A percentile compares a stretch with the other conserved stretches of the same genome.
Evolutionary conservation across 2,329 filamentous ascomycete species (phyloP).

Genomic region (Penicillium sp.): DNA sequence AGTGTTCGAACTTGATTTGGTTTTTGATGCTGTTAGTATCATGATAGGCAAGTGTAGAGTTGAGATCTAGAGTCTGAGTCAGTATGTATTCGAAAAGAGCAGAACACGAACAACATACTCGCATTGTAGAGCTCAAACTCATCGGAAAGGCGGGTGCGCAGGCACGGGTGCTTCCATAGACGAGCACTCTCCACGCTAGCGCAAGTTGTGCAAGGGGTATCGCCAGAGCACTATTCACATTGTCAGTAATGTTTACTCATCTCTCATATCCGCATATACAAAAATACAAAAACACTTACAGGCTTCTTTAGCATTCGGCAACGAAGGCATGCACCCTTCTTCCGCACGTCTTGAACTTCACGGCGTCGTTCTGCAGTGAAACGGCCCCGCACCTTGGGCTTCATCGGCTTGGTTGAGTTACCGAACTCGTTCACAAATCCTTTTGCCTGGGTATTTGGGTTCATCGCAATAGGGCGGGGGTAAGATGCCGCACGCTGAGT

Average conservation of each 20-base stretch:
- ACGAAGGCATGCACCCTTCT: slow-evolving; percentile 53
- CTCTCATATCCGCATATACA: neutral
- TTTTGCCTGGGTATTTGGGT: slow-evolving; percentile 33
- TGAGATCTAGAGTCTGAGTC: slow-evolving; percentile 33
- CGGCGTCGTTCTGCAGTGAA: slow-evolving; percentile 50
- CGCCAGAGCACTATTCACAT: slow-evolving; percentile 46
- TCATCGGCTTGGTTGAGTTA: slow-evolving; percentile 34
- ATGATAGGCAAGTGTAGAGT: slow-evolving; percentile 46
- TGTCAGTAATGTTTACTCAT: slow-evolving; percentile 1
- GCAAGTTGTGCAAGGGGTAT: slow-evolving; percentile 52
- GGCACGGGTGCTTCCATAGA: slow-evolving; percentile 53
- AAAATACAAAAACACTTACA: slow-evolving; percentile 21
- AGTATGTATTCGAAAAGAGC: slow-evolving; percentile 10
- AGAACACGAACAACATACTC: slow-evolving; percentile 26
- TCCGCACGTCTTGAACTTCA: slow-evolving; percentile 52
- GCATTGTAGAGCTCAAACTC: slow-evolving; percentile 52
- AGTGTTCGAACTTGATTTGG: slow-evolving; percentile 42
- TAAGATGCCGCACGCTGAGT: slow-evolving; percentile 35
- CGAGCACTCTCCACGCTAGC: slow-evolving; percentile 52
- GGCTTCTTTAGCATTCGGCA: slow-evolving; percentile 59
- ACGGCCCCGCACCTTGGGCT: slow-evolving; percentile 46
- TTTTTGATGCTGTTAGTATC: slow-evolving; percentile 43
- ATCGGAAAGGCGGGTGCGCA: slow-evolving; percentile 50
- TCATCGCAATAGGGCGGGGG: slow-evolving; percentile 38
- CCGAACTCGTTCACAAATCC: slow-evolving; percentile 37